Conservation (phyloP, 1,139 yeast species). For the Debaryomyces psychrophilus region DNA sequence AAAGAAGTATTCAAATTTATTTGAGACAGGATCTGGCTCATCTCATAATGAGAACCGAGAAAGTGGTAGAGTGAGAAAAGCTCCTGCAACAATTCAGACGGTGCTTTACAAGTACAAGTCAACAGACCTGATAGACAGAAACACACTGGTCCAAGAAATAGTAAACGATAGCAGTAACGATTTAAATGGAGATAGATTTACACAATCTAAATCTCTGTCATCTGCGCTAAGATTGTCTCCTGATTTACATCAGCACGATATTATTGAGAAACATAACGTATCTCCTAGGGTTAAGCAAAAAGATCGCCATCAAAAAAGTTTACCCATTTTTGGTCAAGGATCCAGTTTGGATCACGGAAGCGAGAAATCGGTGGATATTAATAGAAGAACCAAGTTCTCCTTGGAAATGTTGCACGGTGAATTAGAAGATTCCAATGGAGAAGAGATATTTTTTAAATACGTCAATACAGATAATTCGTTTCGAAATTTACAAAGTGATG, state of each 20-base stretch:
- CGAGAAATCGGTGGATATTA: neutral
- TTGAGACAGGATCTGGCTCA: neutral
- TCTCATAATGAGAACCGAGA: neutral
- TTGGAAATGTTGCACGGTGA: neutral
- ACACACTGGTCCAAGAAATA: neutral
- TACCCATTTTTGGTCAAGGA: neutral
- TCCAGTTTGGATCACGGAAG: neutral
- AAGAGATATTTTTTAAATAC: neutral
- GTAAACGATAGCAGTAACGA: neutral
- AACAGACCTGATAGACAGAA: neutral
- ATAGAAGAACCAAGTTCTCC: neutral
- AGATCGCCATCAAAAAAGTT: neutral
- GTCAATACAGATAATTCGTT: constrained; percentile 27
- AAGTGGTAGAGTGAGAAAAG: neutral
- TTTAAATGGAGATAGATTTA: neutral
- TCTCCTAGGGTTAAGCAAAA: neutral
- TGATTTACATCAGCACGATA: neutral
- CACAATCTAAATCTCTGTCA: neutral
- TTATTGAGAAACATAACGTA: neutral
- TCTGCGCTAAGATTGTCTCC: neutral
- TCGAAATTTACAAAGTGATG: constrained; percentile 16
- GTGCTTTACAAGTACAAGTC: neutral
- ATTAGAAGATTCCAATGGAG: neutral
- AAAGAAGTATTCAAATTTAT: neutral
- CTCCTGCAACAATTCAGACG: neutral